Conservation (phyloP, 2,329 filamentous ascomycete genomes). For the Fusarium sp. region DNA sequence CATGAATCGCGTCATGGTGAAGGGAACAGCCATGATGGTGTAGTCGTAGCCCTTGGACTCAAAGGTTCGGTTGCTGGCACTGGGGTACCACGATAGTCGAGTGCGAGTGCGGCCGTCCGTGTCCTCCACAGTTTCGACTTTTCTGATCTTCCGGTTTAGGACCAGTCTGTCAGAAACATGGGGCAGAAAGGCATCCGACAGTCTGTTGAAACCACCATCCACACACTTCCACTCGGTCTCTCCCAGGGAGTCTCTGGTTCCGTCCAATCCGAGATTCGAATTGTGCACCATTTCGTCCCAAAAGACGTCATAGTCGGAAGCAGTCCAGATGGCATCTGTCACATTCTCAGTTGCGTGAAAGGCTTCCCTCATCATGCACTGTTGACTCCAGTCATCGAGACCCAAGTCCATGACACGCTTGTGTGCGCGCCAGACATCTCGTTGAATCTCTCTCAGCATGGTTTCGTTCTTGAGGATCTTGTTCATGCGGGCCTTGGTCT, state of each 20-base stretch:
- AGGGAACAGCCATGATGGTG: slow-evolving; percentile 73
- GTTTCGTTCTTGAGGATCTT: slow-evolving; percentile 30
- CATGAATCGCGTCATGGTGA: slow-evolving; percentile 73
- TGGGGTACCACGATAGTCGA: slow-evolving; percentile 49
- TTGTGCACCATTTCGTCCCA: slow-evolving; percentile 30
- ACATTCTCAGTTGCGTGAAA: slow-evolving; percentile 17
- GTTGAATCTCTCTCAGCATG: slow-evolving; percentile 7
- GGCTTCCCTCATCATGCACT: slow-evolving; percentile 13
- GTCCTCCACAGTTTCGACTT: not conserved
- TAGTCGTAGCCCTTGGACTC: slow-evolving; percentile 69
- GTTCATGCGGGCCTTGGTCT: slow-evolving; percentile 20
- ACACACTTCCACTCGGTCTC: slow-evolving; percentile 28
- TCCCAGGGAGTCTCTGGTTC: not conserved
- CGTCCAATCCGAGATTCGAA: slow-evolving; percentile 20
- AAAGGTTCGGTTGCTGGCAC: slow-evolving; percentile 58
- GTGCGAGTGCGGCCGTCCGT: not conserved
- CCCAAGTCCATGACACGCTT: slow-evolving; percentile 13
- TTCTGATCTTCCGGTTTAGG: slow-evolving; percentile 1
- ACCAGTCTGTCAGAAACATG: not conserved
- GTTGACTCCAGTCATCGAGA: slow-evolving; percentile 15
- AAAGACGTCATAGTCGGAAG: slow-evolving; percentile 21
- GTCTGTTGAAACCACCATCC: slow-evolving; percentile 17
- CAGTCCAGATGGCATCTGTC: slow-evolving; percentile 15
- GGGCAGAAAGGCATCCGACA: not conserved
- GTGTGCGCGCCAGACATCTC: slow-evolving; percentile 16